Base-by-base conservation (phyloP, 2,329 filamentous ascomycete genomes). In the Ilyonectria mors-panacis region DNA sequence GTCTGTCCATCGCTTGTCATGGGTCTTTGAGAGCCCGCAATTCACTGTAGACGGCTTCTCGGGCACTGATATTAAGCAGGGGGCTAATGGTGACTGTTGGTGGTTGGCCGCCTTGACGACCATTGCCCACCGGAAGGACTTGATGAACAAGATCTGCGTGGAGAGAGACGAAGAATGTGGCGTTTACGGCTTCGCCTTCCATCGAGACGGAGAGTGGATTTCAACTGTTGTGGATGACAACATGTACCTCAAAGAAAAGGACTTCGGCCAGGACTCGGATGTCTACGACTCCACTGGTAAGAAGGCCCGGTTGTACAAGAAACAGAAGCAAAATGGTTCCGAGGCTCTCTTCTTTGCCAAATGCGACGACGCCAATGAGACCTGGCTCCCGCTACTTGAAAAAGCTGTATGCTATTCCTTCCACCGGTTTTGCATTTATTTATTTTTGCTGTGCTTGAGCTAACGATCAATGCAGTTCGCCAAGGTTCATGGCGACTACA, bases 401-500 rank as follows among this genome's bases (percentile, higher is more conserved):
- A 94, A 94, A 76, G 92, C 92, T 23, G 76, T 77, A 57, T 66
- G 76, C 73, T n/a, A 1, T 7, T 6, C 9, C 4, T 17, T 0
- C n/a, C 37, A 5, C 15, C 12, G 26, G 5, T 26, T 26, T 26
- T 26, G 26, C 26, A 9, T 0, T 47, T 26, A 9, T 0, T 47
- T 26, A 9, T 0, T 47, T 26, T 4, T 12, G 26, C 3, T 63
- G 4, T 3, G 15, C 4, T 8, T 42, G 19, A 33, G 6, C 63
- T 76, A 37, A 76, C 10, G 1, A 37, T 9, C 2, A 2, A n/a
- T 21, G 1, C 17, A 77, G 6, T 93, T 91, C 75, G 92, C 92
- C n/a, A 94, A 94, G 76, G 88, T 89, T 0, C 92, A 94, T 68
- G 91, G 91, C 2, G 92, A 94, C 73, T 94, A 92, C 68, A 86